A percentile compares a stretch with the other conserved stretches of the same genome.
These are phyloP conservation scores for Geosmithia morbida DNA, from an alignment of 2,329 filamentous ascomycete species.

Conservation along the genomic window DNA sequence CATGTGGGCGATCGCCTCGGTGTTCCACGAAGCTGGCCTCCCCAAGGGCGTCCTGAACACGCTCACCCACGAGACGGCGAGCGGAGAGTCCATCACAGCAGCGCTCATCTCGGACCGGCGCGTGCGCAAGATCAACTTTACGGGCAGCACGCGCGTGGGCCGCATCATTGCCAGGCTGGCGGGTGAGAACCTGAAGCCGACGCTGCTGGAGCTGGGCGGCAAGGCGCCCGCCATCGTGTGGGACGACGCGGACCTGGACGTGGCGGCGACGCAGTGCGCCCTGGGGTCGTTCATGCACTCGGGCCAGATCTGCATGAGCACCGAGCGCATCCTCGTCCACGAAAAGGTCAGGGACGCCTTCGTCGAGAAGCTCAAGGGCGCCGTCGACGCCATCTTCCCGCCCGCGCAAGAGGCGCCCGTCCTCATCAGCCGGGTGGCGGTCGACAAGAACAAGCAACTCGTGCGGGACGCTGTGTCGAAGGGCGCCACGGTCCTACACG, in stretches of 20 bases:
- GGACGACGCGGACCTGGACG: conserved; percentile 63
- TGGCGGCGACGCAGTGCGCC: conserved; percentile 53
- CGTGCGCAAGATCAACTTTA: conserved; percentile 77
- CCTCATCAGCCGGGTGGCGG: conserved; percentile 52
- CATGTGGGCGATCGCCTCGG: conserved; percentile 45
- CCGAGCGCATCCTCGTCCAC: conserved; percentile 56
- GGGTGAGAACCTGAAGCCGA: conserved; percentile 63
- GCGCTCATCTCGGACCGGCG: conserved; percentile 51
- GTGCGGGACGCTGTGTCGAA: conserved; percentile 53
- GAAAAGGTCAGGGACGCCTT: conserved; percentile 30
- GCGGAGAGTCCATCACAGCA: conserved; percentile 53
- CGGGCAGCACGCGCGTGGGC: conserved; percentile 61
- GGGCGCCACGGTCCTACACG: conserved; percentile 40
- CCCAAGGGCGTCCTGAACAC: conserved; percentile 63
- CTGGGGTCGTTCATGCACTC: conserved; percentile 58
- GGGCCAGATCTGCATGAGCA: conserved; percentile 79
- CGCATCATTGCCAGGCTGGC: conserved; percentile 56
- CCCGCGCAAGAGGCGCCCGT: conserved; percentile 51
- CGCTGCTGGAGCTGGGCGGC: conserved; percentile 69
- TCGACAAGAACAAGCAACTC: conserved; percentile 51
- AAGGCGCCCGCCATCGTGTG: conserved; percentile 69
- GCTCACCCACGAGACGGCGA: conserved; percentile 48
- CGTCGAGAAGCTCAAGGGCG: conserved; percentile 22
- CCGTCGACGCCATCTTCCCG: conserved; percentile 27
- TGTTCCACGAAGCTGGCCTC: conserved; percentile 61